Base-by-base conservation (phyloP, 208 protist species). In the Wallacemonas sp. region DNA sequence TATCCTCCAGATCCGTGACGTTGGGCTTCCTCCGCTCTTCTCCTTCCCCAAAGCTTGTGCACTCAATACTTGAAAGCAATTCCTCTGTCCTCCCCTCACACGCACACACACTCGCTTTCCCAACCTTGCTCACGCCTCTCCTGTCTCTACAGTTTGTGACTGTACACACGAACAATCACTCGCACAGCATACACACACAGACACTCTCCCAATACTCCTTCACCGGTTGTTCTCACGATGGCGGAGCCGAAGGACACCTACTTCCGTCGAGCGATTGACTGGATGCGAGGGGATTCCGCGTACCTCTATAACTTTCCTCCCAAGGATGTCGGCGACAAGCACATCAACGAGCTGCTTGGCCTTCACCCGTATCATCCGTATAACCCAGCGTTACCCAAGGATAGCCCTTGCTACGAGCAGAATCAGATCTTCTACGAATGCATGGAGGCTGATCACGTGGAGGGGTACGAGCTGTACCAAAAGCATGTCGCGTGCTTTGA, bases 401-500 rank as follows among this genome's bases (percentile, higher is more conserved):
- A 79, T 36, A 65, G 94, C 49, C 81, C 86, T 3, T 96, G 90
- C 74, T 78, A 70, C 48, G 69, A 82, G 26, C 9, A 62, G 12
- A 96, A 96, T 62, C 46, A 26, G 24, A 60, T 88, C 24, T 93
- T 96, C 43, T 85, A 81, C 68, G 56, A 80, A 5, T 96, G 90
- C 61, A 94, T 94, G 87, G 80, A 81, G 52, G 76, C 78, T 6
- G 83, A 93, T 32, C 77, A 93, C 27, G 76, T 94, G 14, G 79
- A 92, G 38, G 87, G 81, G 4, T 90, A 88, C 68, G 87, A 93
- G 52, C 61, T 91, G 23, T 83, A 96, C 61, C 82, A 92, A 68
- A 96, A 94, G 60, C 90, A 96, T 65, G 84, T 92, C 17, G 79
- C 80, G 2, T 96, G 90, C 70, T 96, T 87, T 61, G 88, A 82